These are phyloP conservation scores for Acmispon strigosus DNA, from an alignment of 306 rosid genomes.

Conservation along the genomic window DNA sequence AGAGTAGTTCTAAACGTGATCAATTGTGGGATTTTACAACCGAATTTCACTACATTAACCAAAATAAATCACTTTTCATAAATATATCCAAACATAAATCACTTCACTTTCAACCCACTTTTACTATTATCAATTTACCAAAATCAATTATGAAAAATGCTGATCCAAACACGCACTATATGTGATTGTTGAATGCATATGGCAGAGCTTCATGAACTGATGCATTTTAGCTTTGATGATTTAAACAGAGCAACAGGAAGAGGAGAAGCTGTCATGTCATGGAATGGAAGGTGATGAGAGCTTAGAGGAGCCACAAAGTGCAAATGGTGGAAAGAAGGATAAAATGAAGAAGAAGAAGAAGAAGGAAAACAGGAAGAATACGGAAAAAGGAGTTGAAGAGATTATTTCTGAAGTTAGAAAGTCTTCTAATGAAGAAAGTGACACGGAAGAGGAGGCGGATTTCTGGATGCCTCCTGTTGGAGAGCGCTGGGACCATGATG, in stretches of 20 bases:
- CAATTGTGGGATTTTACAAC: too few relatives aligned
- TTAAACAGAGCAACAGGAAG: slow-evolving; percentile 63
- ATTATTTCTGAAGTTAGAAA: slow-evolving; percentile 38
- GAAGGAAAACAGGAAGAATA: slow-evolving; percentile 25
- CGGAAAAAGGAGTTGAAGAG: slow-evolving; percentile 38
- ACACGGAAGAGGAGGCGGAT: slow-evolving; percentile 49
- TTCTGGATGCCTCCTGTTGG: slow-evolving; percentile 89
- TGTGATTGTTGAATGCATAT: not conserved
- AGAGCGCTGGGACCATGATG: slow-evolving; percentile 85
- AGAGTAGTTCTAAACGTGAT: too few relatives aligned
- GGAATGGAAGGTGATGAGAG: slow-evolving; percentile 36
- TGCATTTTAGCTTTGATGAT: not conserved
- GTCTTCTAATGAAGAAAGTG: slow-evolving; percentile 38
- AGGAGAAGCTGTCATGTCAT: slow-evolving; percentile 26
- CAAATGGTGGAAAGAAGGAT: slow-evolving; percentile 31
- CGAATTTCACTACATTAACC: too few relatives aligned
- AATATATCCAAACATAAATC: too few relatives aligned
- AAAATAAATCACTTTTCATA: too few relatives aligned
- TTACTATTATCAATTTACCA: too few relatives aligned
- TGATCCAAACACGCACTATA: not conserved
- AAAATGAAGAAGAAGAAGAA: slow-evolving; percentile 25
- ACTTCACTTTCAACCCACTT: too few relatives aligned
- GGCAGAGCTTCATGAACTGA: not conserved
- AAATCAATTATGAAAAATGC: too few relatives aligned
- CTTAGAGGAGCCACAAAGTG: slow-evolving; percentile 29